A percentile compares a stretch with the other conserved stretches of the same genome.
These are phyloP conservation scores for Metschnikowia sp. DNA, from an alignment of 805 yeast species.

Conservation along the genomic window DNA sequence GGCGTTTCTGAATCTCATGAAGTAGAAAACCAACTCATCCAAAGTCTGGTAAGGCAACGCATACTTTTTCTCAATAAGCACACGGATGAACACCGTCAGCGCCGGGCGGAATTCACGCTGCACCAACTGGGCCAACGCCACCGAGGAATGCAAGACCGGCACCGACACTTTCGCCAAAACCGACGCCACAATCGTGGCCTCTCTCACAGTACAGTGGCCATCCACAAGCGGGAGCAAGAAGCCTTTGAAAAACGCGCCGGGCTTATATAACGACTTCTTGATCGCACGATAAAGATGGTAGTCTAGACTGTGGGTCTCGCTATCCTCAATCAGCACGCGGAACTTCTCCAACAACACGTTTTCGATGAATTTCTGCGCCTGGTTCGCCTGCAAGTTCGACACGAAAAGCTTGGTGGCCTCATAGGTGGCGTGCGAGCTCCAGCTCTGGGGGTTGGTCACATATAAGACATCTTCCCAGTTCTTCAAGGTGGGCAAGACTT, in stretches of 20 bases:
- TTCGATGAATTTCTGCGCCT: conserved; percentile 81
- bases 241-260: conserved; percentile 97
- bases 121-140: conserved; percentile 81
- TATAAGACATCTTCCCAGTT: conserved; percentile 95
- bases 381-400: conserved; percentile 80
- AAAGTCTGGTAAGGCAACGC: conserved; percentile 96
- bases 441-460: conserved; percentile 85
- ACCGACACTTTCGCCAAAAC: conserved; percentile 84
- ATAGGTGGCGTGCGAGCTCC: conserved; percentile 94
- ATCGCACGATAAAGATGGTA: conserved; percentile 90
- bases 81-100: conserved; percentile 83
- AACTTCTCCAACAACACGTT: conserved; percentile 67
- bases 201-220: conserved; percentile 84
- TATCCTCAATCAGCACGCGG: conserved; percentile 65
- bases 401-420: conserved; percentile 95
- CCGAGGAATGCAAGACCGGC: conserved; percentile 94
- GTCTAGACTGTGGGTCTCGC: conserved; percentile 75
- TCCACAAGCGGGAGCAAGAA: conserved; percentile 88
- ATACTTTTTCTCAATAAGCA: conserved; percentile 87
- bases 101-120: conserved; percentile 84
- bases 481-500: conserved; percentile 85
- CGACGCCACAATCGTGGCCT: conserved; percentile 93
- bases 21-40: conserved; percentile 90
- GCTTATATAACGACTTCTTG: conserved; percentile 91
- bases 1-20: conserved; percentile 80